phyloP scores from a whole-genome alignment of 2,329 filamentous ascomycete genomes.

The Aspergillus flavus region DNA sequence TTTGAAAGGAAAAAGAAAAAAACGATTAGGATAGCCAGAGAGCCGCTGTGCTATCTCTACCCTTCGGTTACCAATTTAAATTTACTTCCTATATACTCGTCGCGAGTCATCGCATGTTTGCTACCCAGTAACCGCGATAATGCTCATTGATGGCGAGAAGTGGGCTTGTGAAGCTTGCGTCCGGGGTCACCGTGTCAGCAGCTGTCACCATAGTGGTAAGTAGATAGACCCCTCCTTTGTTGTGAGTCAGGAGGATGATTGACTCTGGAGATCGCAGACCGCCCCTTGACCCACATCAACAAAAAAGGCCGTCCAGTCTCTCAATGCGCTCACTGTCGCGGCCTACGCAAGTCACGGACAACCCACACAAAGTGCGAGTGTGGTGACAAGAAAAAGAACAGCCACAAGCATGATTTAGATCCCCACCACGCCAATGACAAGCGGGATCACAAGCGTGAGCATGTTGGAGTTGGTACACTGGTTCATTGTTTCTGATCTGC shows the following conservation, averaged over 20 bases:
- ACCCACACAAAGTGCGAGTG: constrained; percentile 97
- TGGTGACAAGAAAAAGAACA: constrained; percentile 80
- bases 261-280: constrained; percentile 60
- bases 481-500: constrained; percentile 36
- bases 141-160: constrained; percentile 94
- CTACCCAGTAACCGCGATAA: constrained; percentile 47
- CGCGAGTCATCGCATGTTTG: constrained; percentile 46
- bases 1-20: constrained; percentile 13
- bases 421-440: constrained; percentile 37
- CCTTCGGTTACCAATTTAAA: constrained; percentile 12
- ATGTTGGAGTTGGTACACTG: constrained; percentile 30
- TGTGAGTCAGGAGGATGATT: neutral
- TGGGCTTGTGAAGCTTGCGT: constrained; percentile 98
- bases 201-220: constrained; percentile 93
- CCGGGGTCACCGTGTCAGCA: constrained; percentile 97
- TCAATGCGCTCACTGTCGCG: constrained; percentile 95
- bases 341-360: constrained; percentile 91
- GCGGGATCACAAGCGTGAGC: constrained; percentile 43
- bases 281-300: constrained; percentile 89
- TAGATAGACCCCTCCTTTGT: constrained; percentile 26
- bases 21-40: constrained; percentile 7
- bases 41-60: constrained; percentile 13
- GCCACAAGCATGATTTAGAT: constrained; percentile 42
- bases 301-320: constrained; percentile 97
- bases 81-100: constrained; percentile 21